Base-by-base conservation (phyloP, 2,329 filamentous ascomycete genomes). In the Colletotrichum chlorophyti region DNA sequence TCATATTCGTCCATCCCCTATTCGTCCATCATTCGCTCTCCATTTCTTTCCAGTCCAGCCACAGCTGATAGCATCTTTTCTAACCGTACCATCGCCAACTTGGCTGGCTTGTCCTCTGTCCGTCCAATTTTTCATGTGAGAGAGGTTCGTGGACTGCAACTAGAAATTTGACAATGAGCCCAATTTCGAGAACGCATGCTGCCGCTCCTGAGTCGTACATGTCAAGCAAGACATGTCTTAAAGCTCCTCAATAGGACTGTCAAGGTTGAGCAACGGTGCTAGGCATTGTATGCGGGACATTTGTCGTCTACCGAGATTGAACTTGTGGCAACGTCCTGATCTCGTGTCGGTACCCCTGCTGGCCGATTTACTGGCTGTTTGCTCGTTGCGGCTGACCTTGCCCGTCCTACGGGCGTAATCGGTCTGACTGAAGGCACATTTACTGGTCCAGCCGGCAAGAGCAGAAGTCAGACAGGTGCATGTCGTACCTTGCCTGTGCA, bases 221-320 rank as follows among this genome's bases (percentile, higher is more conserved):
- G 23, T 27, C 35, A 54, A 59, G 54, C 61, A 50, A 63, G 54
- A 63, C 49, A 54, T 55, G 59, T 54, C 53, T 61, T 29, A 38
- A 59, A 54, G 49, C 53, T 58, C 59, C 61, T 53, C 51, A 46
- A 63, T 63, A 61, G 61, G 58, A 48, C 29, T 29, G 47, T 35
- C 51, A 60, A 55, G 57, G 51, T 19, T 19, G 38, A 17, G 37
- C 31, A 50, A 23, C 43, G 57, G 57, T 40, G 35, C 51, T 60
- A 34, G 57, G 61, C 61, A 62, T 63, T 17, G 34, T 53, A 51
- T 59, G 49, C 53, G 53, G 53, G 53, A 60, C 52, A 53, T 57
- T 61, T 41, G 40, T 60, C 57, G 50, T 46, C 38, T 55, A 60
- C 57, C 50, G 50, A 60, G 35, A 52, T 60, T 60, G 35, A 24